Conservation (phyloP, 768 basidiomycete genomes). For the Hortiboletus flavorubellus region DNA sequence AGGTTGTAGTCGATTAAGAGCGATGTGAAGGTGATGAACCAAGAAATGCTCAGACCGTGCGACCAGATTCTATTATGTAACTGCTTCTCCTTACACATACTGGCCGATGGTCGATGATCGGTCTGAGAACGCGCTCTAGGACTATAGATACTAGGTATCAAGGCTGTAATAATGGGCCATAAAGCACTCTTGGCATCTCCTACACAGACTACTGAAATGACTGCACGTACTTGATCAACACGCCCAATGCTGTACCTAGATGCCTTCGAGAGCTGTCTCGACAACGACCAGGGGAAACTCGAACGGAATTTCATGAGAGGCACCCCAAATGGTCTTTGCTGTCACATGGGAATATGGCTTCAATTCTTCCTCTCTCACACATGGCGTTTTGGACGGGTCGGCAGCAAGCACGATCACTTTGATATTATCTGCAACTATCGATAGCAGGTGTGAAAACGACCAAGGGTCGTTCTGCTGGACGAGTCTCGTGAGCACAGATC, state of each 20-base stretch:
- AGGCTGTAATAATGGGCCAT: no score
- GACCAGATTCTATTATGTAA: no score
- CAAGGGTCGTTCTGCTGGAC: constrained; percentile 23
- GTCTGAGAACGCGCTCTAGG: no score
- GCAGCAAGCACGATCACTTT: constrained; percentile 6
- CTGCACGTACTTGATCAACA: no score
- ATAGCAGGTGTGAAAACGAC: constrained; percentile 15
- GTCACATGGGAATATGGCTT: constrained; percentile 5
- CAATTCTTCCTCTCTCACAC: constrained; percentile 1
- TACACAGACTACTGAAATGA: no score
- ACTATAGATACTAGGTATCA: no score
- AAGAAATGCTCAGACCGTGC: no score
- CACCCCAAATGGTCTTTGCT: constrained; percentile 2
- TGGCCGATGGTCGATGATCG: no score
- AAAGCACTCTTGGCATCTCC: no score
- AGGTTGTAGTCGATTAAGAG: no score
- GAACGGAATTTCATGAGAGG: constrained; percentile 12
- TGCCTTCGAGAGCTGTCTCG: constrained; percentile 6
- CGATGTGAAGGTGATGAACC: no score
- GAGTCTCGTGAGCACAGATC: not conserved
- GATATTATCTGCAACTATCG: not conserved
- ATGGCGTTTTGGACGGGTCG: constrained; percentile 5
- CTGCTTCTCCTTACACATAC: no score
- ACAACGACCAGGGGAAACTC: constrained; percentile 17
- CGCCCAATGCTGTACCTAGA: not conserved